Percentiles rank a stretch among this genome's conserved stretches.
Evolutionary conservation across 2,329 filamentous ascomycete genomes (phyloP).

Genomic region (Pestalotiopsis sp.): DNA sequence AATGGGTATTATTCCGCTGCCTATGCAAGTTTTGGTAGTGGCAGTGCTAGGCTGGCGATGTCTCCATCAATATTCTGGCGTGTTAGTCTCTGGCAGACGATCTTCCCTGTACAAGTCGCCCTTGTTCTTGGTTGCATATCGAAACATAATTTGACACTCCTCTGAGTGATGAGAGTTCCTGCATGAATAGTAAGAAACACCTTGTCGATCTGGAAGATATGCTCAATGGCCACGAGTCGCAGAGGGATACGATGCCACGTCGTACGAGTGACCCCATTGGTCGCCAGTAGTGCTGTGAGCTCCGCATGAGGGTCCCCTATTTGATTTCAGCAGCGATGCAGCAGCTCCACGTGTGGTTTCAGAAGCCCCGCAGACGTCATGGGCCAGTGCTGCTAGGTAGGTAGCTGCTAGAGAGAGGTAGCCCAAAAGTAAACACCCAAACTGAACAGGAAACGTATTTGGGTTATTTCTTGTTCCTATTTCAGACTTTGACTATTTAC

Average conservation of each 20-base stretch:
- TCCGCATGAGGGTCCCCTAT: neutral
- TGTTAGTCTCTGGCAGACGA: too few species aligned
- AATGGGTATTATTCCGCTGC: too few species aligned
- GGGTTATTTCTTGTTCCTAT: neutral
- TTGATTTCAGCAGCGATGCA: neutral
- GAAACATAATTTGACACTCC: too few species aligned
- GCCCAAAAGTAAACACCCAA: neutral
- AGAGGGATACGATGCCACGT: neutral
- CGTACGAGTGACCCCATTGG: neutral
- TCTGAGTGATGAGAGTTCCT: too few species aligned
- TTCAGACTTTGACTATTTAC: neutral
- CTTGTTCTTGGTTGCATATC: too few species aligned
- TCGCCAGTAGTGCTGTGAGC: neutral
- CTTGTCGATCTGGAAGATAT: too few species aligned
- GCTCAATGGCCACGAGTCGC: too few species aligned
- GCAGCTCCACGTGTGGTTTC: constrained; percentile 7
- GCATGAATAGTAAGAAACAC: too few species aligned
- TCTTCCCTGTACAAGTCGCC: too few species aligned
- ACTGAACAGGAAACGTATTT: neutral
- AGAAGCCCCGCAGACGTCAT: constrained; percentile 12
- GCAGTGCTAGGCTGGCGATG: too few species aligned
- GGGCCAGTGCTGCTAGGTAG: neutral
- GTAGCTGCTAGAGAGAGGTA: neutral
- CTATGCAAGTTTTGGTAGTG: too few species aligned
- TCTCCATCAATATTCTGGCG: too few species aligned